Percentiles rank a stretch among this genome's conserved stretches.
phyloP scores from a whole-genome alignment of 106 monocot species.

The Xerophyta viscosa region DNA sequence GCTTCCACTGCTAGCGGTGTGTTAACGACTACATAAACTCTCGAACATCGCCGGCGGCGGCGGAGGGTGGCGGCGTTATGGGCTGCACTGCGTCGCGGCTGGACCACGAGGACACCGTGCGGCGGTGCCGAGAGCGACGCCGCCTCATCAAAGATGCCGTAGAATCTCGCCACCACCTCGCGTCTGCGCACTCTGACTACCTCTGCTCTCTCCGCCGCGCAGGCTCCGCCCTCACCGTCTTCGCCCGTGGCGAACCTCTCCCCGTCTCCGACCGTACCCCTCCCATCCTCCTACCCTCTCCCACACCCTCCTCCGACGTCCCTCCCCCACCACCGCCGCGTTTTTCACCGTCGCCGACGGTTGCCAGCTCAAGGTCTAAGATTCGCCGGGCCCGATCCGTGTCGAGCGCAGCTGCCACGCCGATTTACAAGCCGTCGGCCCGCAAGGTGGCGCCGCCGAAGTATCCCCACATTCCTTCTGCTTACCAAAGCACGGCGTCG shows the following conservation, averaged over 20 bases:
- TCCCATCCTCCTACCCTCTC: slow-evolving; percentile 48
- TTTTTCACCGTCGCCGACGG: too few species aligned
- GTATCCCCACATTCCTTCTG: background rate
- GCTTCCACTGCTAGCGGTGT: too few species aligned
- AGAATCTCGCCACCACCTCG: slow-evolving; percentile 66
- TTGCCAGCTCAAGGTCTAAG: too few species aligned
- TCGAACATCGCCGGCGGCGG: too few species aligned
- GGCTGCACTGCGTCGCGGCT: slow-evolving; percentile 84
- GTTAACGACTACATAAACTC: too few species aligned
- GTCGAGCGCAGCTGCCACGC: too few species aligned
- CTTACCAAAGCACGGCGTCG: slow-evolving; percentile 43
- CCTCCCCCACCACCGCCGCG: too few species aligned
- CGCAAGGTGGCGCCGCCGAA: background rate
- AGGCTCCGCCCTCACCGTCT: slow-evolving; percentile 65
- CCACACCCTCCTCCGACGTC: background rate
- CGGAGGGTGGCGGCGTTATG: too few species aligned
- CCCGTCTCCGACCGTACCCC: slow-evolving; percentile 64
- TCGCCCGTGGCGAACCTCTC: slow-evolving; percentile 59
- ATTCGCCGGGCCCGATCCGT: too few species aligned
- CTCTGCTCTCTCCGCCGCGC: slow-evolving; percentile 69
- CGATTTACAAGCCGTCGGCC: background rate
- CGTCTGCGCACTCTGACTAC: slow-evolving; percentile 87
- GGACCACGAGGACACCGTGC: slow-evolving; percentile 84
- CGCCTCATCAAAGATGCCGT: slow-evolving; percentile 80
- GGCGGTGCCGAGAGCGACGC: slow-evolving; percentile 96